Evolutionary conservation across 73 alveolate species (phyloP), one percentile per base, ranked within the genome.

Genomic region (Paramecium biaurelia): DNA sequence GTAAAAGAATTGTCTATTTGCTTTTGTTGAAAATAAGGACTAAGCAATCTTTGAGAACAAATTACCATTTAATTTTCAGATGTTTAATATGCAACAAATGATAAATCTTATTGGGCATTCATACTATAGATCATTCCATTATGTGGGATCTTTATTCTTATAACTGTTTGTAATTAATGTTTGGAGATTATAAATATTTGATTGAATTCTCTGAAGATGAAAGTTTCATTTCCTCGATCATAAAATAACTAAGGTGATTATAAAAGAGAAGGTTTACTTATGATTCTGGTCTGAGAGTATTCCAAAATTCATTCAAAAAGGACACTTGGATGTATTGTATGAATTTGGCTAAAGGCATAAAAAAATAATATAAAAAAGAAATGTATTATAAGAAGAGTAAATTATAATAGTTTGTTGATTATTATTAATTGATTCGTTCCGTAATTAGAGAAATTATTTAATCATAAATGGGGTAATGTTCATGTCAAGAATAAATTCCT

Each of bases 301-400:
- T 45, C 90, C 90, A 79, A 79, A 79, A 79, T 12, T 79, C 76
- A 79, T 41, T 79, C 20, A 79, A 41, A 47, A 79, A 79, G n/a
- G 14, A 2, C 11, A 79, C 18, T 45, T 79, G 24, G 5, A 42
- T 43, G 30, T 79, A 79, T 45, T 79, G 14, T 18, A 79, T 43
- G 74, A 79, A 79, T 47, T 79, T 21, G 32, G 90, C 76, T 24
- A 79, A 21, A n/a, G 90, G 35, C 86, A 72, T 72, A 4, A 12
- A 72, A 35, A 72, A n/a, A 53, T 53, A n/a, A 53, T 53, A 18
- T 18, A 53, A n/a, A n/a, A n/a, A n/a, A n/a, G n/a, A n/a, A n/a
- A n/a, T n/a, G n/a, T n/a, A n/a, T n/a, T n/a, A n/a, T n/a, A n/a
- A n/a, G n/a, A n/a, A n/a, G n/a, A n/a, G 68, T 23, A 53, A 53